Evolutionary conservation across 164 flowering plant genomes (phyloP), one percentile per base, ranked within the genome.

Genomic region (Macadamia integrifolia): DNA sequence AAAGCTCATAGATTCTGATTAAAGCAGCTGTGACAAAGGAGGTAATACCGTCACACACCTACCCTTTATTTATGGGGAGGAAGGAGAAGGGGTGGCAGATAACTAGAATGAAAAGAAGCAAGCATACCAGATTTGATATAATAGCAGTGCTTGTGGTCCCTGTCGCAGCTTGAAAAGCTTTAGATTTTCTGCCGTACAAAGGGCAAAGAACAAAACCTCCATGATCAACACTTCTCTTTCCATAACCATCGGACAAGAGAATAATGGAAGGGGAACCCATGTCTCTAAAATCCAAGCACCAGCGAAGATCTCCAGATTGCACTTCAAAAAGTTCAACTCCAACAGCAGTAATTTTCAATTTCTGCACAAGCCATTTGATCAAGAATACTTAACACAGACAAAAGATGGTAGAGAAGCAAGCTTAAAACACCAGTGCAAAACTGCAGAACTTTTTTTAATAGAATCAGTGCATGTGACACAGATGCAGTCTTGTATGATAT

Each of bases 251-350:
- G 68, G 88, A 78, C 31, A 94, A 84, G 67, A 88, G 75, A 69
- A 90, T 67, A 66, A 94, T 80, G 14, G 97, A 91, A 64, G 99
- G 96, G 62, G 96, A 82, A 76, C 77, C 83, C 98, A 94, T 90
- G 71, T 94, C 99, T 85, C 99, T 94, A 77, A 94, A 94, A 79
- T 92, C 98, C 81, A 92, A 83, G 78, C 96, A 88, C 99, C 99
- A 94, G 35, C 88, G 89, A 59, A 86, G 82, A 52, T 94, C 98
- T 57, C 97, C 98, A 61, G 90, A 82, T 75, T 85, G 87, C 60
- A 79, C 69, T 14, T 90, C 97, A 64, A 84, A 63, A 60, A 94
- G 84, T 75, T 94, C 98, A 74, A 94, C 86, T 69, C 99, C 99
- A 63, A 86, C 79, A 69, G 86, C 82, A 65, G 99, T 90, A 46